A percentile compares a stretch with the other conserved stretches of the same genome.
Conservation (phyloP, 2,329 filamentous ascomycete genomes). For the Elsinoe fawcettii region DNA sequence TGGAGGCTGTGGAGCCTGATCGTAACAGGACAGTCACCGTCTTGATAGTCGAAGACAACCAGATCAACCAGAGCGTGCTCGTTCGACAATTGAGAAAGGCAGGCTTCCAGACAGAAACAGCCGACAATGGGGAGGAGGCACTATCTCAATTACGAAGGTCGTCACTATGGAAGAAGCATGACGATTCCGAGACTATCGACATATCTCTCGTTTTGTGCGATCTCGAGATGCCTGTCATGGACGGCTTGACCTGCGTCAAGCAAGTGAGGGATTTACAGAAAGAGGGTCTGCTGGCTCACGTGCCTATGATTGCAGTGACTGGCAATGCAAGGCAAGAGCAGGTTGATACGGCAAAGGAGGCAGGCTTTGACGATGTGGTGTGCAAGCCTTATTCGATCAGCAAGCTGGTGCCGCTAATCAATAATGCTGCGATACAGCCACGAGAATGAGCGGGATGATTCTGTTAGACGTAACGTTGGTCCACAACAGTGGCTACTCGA, state of each 20-base stretch:
- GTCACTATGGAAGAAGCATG: conserved; percentile 18
- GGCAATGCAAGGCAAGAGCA: conserved; percentile 71
- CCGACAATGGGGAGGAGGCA: conserved; percentile 25
- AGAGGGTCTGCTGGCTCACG: conserved; percentile 55
- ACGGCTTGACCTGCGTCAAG: conserved; percentile 65
- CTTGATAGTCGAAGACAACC: conserved; percentile 25
- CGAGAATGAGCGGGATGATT: background rate
- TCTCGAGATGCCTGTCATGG: conserved; percentile 77
- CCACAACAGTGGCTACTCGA: no score
- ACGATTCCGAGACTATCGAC: background rate
- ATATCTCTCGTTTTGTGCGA: conserved; percentile 62
- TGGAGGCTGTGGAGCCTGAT: background rate
- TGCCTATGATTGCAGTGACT: conserved; percentile 71
- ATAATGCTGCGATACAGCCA: conserved; percentile 15
- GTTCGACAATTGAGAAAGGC: conserved; percentile 22
- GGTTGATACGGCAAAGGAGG: conserved; percentile 60
- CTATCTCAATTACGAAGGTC: conserved; percentile 16
- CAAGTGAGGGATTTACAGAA: conserved; percentile 62
- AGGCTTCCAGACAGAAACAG: conserved; percentile 22
- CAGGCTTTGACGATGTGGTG: conserved; percentile 53
- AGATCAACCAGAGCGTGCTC: conserved; percentile 26
- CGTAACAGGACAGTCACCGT: background rate
- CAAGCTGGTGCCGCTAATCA: conserved; percentile 30
- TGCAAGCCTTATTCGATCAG: conserved; percentile 31
- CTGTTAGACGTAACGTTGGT: no score